Evolutionary conservation across 306 rosid genomes (phyloP), one percentile per base, ranked within the genome.

Genomic region (Cicer judaicum): DNA sequence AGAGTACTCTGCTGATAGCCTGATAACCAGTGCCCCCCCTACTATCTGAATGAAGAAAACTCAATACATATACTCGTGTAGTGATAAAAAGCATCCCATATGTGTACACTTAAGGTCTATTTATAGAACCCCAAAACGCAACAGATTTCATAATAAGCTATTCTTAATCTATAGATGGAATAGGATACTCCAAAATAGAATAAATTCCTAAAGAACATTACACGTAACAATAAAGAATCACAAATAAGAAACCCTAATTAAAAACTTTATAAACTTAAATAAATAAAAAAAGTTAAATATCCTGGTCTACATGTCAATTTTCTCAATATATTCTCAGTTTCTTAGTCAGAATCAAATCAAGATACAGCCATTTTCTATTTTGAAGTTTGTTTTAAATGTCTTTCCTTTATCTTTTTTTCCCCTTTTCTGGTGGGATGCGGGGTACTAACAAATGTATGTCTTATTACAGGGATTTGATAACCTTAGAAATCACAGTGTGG

Each of bases 401-500:
- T 81, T 29, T 55, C 5, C 10, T 52, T 24, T 39, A 12, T 52
- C 29, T 34, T 41, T 42, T 19, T 69, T 75, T 43, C 5, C 5
- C 36, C 5, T 4, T 29, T 29, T 29, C 36, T 29, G 2, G 6
- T 11, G 39, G 52, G 34, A n/a, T 41, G 38, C 9, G 14, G 41
- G 7, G 18, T 21, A 56, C 44, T 74, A 52, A 57, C 77, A 70
- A 84, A 18, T 79, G 76, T 59, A 52, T 64, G 19, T 79, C 62
- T 77, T 84, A 72, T 77, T 84, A 72, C 78, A 94, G 99, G 99
- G 96, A 75, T 94, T 94, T 76, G 99, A 92, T 81, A 92, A 94
- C 85, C 88, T 91, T 18, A 84, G 99, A 84, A 92, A 82, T 85
- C 96, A 92, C 64, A 86, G 82, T 76, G 96, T 85, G 80, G 89